Evolutionary conservation across 805 yeast species (phyloP).

Genomic region (Ogataea nakhonphanomensis): DNA sequence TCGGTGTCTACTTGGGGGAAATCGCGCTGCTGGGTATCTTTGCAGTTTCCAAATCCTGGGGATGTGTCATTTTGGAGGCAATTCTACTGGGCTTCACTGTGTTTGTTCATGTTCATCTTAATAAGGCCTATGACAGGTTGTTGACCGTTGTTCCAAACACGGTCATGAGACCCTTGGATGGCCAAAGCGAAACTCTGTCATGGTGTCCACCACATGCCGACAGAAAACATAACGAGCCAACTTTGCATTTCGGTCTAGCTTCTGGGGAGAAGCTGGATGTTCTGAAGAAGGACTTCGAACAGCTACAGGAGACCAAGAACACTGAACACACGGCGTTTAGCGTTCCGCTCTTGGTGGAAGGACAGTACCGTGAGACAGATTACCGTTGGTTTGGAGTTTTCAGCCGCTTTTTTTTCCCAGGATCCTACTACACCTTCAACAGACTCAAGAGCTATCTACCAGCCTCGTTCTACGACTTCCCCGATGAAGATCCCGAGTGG

Average conservation of each 20-base stretch:
- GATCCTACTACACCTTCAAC: slow-evolving; percentile 46
- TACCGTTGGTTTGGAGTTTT: slow-evolving; percentile 19
- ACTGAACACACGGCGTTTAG: slow-evolving; percentile 5
- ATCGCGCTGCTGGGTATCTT: slow-evolving; percentile 82
- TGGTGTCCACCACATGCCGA: slow-evolving; percentile 27
- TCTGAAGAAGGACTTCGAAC: slow-evolving; percentile 2
- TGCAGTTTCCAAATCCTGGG: slow-evolving; percentile 92
- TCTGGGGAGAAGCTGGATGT: neutral
- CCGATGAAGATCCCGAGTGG: slow-evolving; percentile 38
- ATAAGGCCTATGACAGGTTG: slow-evolving; percentile 62
- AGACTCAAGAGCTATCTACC: slow-evolving; percentile 53
- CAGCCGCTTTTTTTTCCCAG: slow-evolving; percentile 52
- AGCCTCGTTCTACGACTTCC: slow-evolving; percentile 50
- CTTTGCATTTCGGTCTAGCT: slow-evolving; percentile 8
- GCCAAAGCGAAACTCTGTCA: slow-evolving; percentile 61
- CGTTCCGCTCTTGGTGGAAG: slow-evolving; percentile 71
- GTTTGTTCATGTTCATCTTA: slow-evolving; percentile 64
- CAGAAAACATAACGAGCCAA: neutral
- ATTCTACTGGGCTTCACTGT: slow-evolving; percentile 62
- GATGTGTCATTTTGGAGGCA: slow-evolving; percentile 77
- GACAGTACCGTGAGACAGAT: slow-evolving; percentile 39
- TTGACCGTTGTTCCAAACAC: slow-evolving; percentile 61
- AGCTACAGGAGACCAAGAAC: slow-evolving; percentile 2
- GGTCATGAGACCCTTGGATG: slow-evolving; percentile 75
- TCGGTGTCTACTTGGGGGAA: slow-evolving; percentile 86